Evolutionary conservation across 2,329 filamentous ascomycete species (phyloP), one percentile per base, ranked within the genome.

Genomic region (Penicillium sp.): DNA sequence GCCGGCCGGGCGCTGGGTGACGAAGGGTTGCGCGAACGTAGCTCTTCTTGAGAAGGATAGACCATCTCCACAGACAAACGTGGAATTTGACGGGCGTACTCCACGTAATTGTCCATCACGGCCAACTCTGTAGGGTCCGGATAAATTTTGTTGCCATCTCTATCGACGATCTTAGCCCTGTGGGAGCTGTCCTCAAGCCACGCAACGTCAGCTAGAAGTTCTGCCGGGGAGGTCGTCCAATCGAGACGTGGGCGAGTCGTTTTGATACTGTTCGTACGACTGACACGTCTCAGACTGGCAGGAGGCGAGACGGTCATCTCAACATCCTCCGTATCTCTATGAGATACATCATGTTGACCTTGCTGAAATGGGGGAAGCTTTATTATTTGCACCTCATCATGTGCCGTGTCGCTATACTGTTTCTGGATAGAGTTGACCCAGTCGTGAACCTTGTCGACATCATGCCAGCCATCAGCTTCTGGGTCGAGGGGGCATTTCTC

Each of bases 171-270:
- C 31, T 92, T 81, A 54, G 83, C 83, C 73, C 93, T 96, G 75
- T 97, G 92, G 58, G 88, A 81, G 35, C 85, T 86, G 68, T 93
- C 87, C 72, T 97, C 92, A 22, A 96, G 78, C 95, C 95, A 99
- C 69, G 93, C 91, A 1, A 89, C 83, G 78, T 99, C 95, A 4
- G 93, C 93, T 49, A 98, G 80, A 74, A 97, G 83, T 72, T 98
- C 93, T 56, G 90, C 88, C 0, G 94, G 91, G 46, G 89, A 86
- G 18, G 93, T 86, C 40, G 86, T 83, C 95, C 95, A 98, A 70
- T 96, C 92, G 24, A 92, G 87, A 59, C 91, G 86, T 1, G 90
- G 88, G 50, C 92, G 85, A 56, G 87, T 87, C 3, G 85, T 79
- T 61, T 92, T 92, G 13, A 81, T 78, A 35, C 70, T 75, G 49